These are phyloP conservation scores for Aspergillus phoenicis DNA, from an alignment of 2,329 filamentous ascomycete species.

Conservation along the genomic window DNA sequence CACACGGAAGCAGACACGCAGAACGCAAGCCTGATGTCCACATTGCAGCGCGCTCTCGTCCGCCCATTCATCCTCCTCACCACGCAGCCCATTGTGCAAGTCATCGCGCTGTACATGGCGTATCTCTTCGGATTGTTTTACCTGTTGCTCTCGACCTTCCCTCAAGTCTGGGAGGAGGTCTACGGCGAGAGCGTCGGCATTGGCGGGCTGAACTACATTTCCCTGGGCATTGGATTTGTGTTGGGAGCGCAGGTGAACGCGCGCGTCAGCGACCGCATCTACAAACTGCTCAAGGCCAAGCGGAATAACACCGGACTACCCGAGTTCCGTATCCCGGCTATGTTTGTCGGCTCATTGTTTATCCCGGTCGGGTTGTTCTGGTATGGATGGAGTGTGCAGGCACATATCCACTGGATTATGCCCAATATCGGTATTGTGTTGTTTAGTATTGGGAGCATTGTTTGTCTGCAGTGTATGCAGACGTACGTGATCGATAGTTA, in stretches of 20 bases:
- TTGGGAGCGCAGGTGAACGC: constrained; percentile 53
- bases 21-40: background rate
- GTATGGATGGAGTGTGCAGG: constrained; percentile 58
- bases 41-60: constrained; percentile 43
- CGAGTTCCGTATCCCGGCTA: constrained; percentile 63
- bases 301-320: constrained; percentile 50
- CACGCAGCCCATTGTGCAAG: constrained; percentile 63
- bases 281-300: constrained; percentile 45
- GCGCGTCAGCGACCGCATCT: constrained; percentile 53
- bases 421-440: constrained; percentile 55
- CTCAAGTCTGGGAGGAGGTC: constrained; percentile 56
- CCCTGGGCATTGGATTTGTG: constrained; percentile 63
- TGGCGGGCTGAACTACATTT: constrained; percentile 64
- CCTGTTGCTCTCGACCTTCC: constrained; percentile 47
- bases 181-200: constrained; percentile 60
- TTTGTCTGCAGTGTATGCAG: constrained; percentile 34
- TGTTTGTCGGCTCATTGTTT: constrained; percentile 55
- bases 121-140: constrained; percentile 56
- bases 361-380: constrained; percentile 57
- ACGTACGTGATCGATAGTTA: constrained; percentile 43
- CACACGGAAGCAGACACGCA: constrained; percentile 34
- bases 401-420: constrained; percentile 54
- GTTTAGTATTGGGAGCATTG: constrained; percentile 47
- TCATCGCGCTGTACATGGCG: constrained; percentile 57
- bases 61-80: constrained; percentile 59